Conservation (phyloP, 2,329 filamentous ascomycete genomes). For the Neofusicoccum parvum region DNA sequence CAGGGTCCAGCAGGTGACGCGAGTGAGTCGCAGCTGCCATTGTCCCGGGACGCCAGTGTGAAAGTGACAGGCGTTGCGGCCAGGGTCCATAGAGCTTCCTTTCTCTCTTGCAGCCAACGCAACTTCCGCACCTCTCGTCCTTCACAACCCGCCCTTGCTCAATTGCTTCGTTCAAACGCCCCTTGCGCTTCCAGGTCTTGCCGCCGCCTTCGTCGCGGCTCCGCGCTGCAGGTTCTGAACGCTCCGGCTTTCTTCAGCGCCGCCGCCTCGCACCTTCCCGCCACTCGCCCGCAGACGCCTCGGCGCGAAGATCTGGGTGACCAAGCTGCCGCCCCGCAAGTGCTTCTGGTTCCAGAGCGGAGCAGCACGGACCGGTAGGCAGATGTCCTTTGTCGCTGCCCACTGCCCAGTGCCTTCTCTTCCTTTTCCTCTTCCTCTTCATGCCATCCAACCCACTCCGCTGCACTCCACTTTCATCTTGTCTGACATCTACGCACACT, state of each 20-base stretch:
- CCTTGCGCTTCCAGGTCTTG: neutral
- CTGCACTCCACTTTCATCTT: slow-evolving; percentile 7
- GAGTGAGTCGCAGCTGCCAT: neutral
- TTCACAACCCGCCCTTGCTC: neutral
- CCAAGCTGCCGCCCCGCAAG: neutral
- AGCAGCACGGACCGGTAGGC: neutral
- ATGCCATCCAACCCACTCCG: slow-evolving; percentile 15
- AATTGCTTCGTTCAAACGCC: neutral
- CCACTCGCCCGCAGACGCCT: neutral
- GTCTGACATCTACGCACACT: slow-evolving; percentile 17
- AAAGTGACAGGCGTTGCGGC: neutral
- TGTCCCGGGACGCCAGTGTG: neutral
- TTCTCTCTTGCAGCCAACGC: neutral
- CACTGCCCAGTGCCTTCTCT: slow-evolving; percentile 1
- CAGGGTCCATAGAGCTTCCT: neutral
- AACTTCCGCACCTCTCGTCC: neutral
- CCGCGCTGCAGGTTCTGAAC: neutral
- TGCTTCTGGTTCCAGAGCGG: neutral
- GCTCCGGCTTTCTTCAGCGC: neutral
- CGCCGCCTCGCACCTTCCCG: neutral
- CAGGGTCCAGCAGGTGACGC: neutral
- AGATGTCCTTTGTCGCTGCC: neutral
- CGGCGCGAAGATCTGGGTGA: neutral
- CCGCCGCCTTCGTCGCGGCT: neutral
- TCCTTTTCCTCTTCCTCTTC: slow-evolving; percentile 20